phyloP scores from a whole-genome alignment of 2,329 filamentous ascomycete genomes.

The Pestalotiopsis sp. region DNA sequence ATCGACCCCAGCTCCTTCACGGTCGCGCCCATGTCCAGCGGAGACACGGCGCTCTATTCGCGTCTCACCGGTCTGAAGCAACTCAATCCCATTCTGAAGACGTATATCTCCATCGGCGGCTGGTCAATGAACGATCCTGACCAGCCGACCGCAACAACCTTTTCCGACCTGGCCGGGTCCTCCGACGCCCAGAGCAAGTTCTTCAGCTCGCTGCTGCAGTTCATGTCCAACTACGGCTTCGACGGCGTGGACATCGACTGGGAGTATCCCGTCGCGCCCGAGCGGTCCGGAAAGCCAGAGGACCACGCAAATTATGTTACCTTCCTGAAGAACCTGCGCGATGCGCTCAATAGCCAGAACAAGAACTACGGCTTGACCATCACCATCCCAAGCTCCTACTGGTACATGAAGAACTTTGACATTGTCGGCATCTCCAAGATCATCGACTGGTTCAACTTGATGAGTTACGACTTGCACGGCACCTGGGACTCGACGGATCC shows the following conservation, averaged over 20 bases:
- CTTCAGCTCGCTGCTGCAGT: constrained; percentile 21
- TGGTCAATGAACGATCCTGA: constrained; percentile 2
- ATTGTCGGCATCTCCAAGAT: constrained; percentile 15
- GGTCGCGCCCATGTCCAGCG: neutral
- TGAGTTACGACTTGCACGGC: constrained; percentile 9
- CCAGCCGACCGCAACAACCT: constrained; percentile 19
- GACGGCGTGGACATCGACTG: constrained; percentile 16
- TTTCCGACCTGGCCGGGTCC: constrained; percentile 24
- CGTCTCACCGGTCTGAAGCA: neutral
- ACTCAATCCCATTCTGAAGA: too few relatives aligned
- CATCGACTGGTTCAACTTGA: constrained; percentile 4
- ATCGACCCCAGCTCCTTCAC: constrained; percentile 28
- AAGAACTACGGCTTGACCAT: constrained; percentile 13
- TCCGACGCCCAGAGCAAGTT: constrained; percentile 20
- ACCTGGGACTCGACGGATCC: constrained; percentile 1
- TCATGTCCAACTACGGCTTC: constrained; percentile 23
- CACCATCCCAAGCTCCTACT: constrained; percentile 19
- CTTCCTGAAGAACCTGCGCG: constrained; percentile 21
- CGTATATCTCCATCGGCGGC: neutral
- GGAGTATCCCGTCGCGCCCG: constrained; percentile 15
- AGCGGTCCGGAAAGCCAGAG: constrained; percentile 23
- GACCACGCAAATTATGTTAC: constrained; percentile 25
- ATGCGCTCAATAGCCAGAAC: constrained; percentile 16
- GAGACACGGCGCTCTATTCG: neutral
- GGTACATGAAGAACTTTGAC: constrained; percentile 32